phyloP scores from a whole-genome alignment of 2,329 filamentous ascomycete species.

The Fusarium verticillioides region DNA sequence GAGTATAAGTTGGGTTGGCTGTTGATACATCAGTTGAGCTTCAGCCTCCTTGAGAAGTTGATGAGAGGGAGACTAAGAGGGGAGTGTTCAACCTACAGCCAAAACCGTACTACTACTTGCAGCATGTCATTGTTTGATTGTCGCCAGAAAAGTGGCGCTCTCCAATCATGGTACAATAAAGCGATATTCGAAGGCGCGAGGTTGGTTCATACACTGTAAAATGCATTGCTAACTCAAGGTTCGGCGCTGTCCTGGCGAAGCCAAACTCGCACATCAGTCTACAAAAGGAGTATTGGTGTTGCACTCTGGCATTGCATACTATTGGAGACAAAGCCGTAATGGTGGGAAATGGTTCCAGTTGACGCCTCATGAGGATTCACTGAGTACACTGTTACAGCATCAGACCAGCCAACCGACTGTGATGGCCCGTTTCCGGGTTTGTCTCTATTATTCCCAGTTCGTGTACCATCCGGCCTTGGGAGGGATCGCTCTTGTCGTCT shows the following conservation, averaged over 20 bases:
- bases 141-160: slow-evolving; percentile 20
- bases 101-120: not conserved
- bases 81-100: slow-evolving; percentile 10
- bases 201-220: slow-evolving; percentile 21
- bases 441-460: slow-evolving; percentile 14
- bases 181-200: slow-evolving; percentile 16
- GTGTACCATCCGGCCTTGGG: slow-evolving; percentile 11
- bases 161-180: slow-evolving; percentile 3
- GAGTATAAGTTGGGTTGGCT: not conserved
- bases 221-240: slow-evolving; percentile 37
- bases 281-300: slow-evolving; percentile 20
- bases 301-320: slow-evolving; percentile 14
- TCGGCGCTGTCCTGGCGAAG: slow-evolving; percentile 37
- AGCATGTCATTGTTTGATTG: not conserved
- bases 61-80: not conserved
- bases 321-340: slow-evolving; percentile 24
- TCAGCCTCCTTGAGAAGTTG: slow-evolving; percentile 7
- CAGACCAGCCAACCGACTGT: slow-evolving; percentile 31
- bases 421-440: slow-evolving; percentile 26
- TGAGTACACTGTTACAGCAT: not conserved
- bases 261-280: slow-evolving; percentile 36
- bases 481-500: slow-evolving; percentile 29
- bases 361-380: slow-evolving; percentile 13
- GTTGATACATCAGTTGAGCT: slow-evolving; percentile 12
- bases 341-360: slow-evolving; percentile 31